A percentile compares a stretch with the other conserved stretches of the same genome.
Evolutionary conservation across 2,329 filamentous ascomycete genomes (phyloP).

Genomic region (Phyllosticta citriasiana): DNA sequence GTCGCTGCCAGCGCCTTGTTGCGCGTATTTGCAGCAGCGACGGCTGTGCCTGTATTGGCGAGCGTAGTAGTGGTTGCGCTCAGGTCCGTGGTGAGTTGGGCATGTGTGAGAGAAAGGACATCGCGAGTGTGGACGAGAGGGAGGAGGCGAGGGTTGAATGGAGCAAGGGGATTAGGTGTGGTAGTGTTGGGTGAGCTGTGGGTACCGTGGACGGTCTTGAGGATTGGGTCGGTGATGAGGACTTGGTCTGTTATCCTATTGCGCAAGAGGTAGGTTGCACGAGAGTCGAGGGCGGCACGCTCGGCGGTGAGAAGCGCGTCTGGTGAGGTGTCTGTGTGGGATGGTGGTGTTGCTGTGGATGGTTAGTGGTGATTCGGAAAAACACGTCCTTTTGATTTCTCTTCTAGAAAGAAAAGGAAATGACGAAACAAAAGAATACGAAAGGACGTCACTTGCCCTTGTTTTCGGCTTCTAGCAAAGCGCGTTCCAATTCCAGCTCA

Average conservation of each 20-base stretch:
- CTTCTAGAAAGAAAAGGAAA: no score
- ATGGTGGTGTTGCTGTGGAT: background rate
- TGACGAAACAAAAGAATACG: background rate
- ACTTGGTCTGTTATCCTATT: conserved; percentile 60
- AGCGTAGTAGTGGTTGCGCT: conserved; percentile 44
- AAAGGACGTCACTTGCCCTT: background rate
- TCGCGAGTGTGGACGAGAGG: conserved; percentile 60
- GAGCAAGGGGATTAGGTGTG: conserved; percentile 10
- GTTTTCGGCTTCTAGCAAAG: conserved; percentile 46
- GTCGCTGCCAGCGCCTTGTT: conserved; percentile 55
- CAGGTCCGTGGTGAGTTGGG: conserved; percentile 47
- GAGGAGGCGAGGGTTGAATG: conserved; percentile 49
- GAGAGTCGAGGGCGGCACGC: conserved; percentile 57
- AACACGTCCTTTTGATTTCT: background rate
- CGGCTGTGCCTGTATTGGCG: conserved; percentile 48
- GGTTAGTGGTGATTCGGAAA: background rate
- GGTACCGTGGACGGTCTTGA: conserved; percentile 62
- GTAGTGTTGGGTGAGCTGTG: conserved; percentile 12
- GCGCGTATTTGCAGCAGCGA: conserved; percentile 44
- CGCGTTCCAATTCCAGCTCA: conserved; percentile 62
- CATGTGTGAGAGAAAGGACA: conserved; percentile 51
- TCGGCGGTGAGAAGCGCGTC: conserved; percentile 42
- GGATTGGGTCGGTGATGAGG: conserved; percentile 61
- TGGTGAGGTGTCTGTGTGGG: conserved; percentile 29
- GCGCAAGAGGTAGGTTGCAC: conserved; percentile 58